Base-by-base conservation (phyloP, 768 basidiomycete genomes). In the Lactarius vividus region DNA sequence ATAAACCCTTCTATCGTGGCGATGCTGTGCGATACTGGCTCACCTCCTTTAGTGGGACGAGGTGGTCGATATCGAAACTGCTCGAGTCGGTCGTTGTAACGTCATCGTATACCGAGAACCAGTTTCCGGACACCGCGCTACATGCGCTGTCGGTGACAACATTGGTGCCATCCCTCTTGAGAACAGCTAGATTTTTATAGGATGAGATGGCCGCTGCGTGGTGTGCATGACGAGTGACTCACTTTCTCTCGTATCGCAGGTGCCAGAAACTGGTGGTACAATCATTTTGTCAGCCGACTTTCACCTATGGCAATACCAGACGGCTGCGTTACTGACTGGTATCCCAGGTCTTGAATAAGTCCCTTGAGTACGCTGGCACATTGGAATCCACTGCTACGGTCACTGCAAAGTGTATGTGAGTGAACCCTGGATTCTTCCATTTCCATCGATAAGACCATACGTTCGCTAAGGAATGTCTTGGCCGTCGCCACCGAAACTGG, bases 231-330 rank as follows among this genome's bases (percentile, higher is more conserved):
- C n/a, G 28, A 56, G 18, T 26, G 49, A 68, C 80, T 65, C 59
- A 83, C 83, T 83, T 71, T 84, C 82, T 52, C 83, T 75, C 4
- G 84, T 83, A 70, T 84, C 77, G 72, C 84, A 85, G 2, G 70
- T 76, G 33, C 84, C 84, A 1, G 79, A 81, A 67, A 84, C 82
- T 83, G 62, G 18, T n/a, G 13, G 3, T n/a, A 18, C 39, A 6
- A 13, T 39, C 6, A 15, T 59, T 33, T 13, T 54, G 18, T 61
- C 55, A 59, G 4, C 35, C 18, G 9, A 2, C 23, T 56, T 56
- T 26, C 13, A 28, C 23, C n/a, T 26, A 10, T 23, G 37, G 37
- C 23, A 33, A 62, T 16, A 67, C 18, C 35, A n/a, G 42, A 39
- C 11, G 1, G 15, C 23, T 28, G 37, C 29, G 49, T 15, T 37